phyloP scores from a whole-genome alignment of 192 early-diverging fungal genomes.

The Pilobolus umbonatus region DNA sequence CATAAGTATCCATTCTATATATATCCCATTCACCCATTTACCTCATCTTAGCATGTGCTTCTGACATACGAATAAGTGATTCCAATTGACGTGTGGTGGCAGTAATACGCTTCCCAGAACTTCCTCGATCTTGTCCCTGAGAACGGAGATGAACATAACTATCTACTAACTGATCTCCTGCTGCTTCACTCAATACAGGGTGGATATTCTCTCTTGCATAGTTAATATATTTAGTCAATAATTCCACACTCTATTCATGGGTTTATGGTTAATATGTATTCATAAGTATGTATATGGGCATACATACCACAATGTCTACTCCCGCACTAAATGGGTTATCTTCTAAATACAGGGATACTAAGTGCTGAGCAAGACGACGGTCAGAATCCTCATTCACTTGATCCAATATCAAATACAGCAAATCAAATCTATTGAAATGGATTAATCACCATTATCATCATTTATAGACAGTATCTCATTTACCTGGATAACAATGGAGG shows the following conservation, averaged over 20 bases:
- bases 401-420: slow-evolving; percentile 90
- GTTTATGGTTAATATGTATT: neutral
- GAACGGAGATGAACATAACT: slow-evolving; percentile 81
- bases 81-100: slow-evolving; percentile 95
- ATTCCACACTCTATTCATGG: slow-evolving; percentile 60
- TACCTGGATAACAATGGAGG: slow-evolving; percentile 89
- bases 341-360: slow-evolving; percentile 82
- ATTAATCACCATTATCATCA: neutral
- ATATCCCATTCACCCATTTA: too few relatives aligned
- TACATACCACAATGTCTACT: slow-evolving; percentile 33
- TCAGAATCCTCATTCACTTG: slow-evolving; percentile 83
- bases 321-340: slow-evolving; percentile 47
- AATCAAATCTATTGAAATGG: slow-evolving; percentile 68
- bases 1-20: too few relatives aligned
- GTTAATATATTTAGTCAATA: slow-evolving; percentile 88
- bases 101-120: slow-evolving; percentile 59
- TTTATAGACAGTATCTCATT: neutral
- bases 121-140: slow-evolving; percentile 54
- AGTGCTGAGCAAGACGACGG: slow-evolving; percentile 80
- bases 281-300: neutral
- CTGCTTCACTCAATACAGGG: slow-evolving; percentile 76
- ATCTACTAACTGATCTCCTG: slow-evolving; percentile 68
- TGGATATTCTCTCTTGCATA: slow-evolving; percentile 74
- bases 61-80: slow-evolving; percentile 94
- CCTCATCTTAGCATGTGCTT: slow-evolving; percentile 89